A percentile compares a stretch with the other conserved stretches of the same genome.
These are phyloP conservation scores for Linum tenue DNA, from an alignment of 345 rosid species.

Conservation along the genomic window DNA sequence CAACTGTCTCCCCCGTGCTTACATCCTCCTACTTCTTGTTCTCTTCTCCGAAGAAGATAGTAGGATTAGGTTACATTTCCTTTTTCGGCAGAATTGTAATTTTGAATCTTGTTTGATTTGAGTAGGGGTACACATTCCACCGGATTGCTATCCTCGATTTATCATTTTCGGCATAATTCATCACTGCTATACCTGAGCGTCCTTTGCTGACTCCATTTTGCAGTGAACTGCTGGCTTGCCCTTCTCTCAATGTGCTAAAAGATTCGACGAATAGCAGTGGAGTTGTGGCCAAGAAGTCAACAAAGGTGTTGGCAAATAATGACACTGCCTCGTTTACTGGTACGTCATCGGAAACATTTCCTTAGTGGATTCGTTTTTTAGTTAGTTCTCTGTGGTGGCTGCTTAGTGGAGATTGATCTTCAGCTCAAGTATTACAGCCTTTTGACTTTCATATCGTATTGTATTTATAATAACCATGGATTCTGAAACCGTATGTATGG, in stretches of 20 bases:
- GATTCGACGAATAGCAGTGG: slow-evolving; percentile 14
- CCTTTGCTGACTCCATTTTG: slow-evolving; percentile 3
- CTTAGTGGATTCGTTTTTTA: neutral
- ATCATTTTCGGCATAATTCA: neutral
- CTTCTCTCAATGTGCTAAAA: slow-evolving; percentile 23
- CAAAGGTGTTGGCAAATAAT: slow-evolving; percentile 18
- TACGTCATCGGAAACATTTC: slow-evolving; percentile 14
- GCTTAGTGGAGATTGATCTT: neutral
- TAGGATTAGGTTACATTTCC: no score
- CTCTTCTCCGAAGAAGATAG: no score
- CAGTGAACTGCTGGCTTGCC: slow-evolving; percentile 13
- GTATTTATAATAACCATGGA: no score
- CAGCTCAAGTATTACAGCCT: neutral
- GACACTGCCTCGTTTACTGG: slow-evolving; percentile 29
- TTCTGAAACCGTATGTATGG: no score
- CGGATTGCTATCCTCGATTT: no score
- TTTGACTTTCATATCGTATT: no score
- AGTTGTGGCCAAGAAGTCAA: slow-evolving; percentile 20
- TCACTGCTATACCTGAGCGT: neutral
- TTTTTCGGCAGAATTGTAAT: no score
- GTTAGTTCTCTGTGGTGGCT: no score
- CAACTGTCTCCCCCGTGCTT: no score
- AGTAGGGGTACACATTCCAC: no score
- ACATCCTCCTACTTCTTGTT: no score
- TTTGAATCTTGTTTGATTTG: no score